phyloP scores from a whole-genome alignment of 805 yeast species.

The Komagataella phaffii region DNA sequence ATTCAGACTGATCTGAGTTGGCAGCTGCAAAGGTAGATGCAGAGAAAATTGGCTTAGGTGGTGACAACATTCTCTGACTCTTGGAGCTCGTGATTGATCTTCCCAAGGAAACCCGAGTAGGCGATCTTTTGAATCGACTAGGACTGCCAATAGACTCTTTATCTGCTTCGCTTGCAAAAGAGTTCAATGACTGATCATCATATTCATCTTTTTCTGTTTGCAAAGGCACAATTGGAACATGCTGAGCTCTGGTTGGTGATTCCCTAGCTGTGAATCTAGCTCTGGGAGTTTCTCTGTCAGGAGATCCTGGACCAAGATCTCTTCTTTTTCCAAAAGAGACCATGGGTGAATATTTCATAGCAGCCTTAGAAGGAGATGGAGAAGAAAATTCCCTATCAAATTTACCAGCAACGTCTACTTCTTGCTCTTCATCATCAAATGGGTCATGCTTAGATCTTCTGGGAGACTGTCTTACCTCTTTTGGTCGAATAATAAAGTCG shows the following conservation, averaged over 20 bases:
- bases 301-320: conserved; percentile 15
- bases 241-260: conserved; percentile 52
- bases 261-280: conserved; percentile 56
- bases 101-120: conserved; percentile 14
- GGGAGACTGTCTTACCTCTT: neutral
- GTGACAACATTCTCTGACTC: conserved; percentile 34
- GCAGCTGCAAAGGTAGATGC: conserved; percentile 55
- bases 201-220: conserved; percentile 27
- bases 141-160: conserved; percentile 14
- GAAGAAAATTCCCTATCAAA: neutral
- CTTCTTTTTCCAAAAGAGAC: conserved; percentile 21
- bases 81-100: conserved; percentile 19
- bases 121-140: conserved; percentile 8
- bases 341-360: conserved; percentile 15
- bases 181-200: conserved; percentile 16
- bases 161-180: conserved; percentile 22
- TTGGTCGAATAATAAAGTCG: neutral
- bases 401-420: neutral
- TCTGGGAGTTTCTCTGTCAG: conserved; percentile 35
- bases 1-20: conserved; percentile 10
- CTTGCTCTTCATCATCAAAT: neutral
- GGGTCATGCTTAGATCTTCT: neutral
- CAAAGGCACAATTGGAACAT: conserved; percentile 26
- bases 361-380: conserved; percentile 21
- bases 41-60: conserved; percentile 55